Evolutionary conservation across 352 stramenopile genomes (phyloP).

Genomic region (Phytopythium oedochilum): DNA sequence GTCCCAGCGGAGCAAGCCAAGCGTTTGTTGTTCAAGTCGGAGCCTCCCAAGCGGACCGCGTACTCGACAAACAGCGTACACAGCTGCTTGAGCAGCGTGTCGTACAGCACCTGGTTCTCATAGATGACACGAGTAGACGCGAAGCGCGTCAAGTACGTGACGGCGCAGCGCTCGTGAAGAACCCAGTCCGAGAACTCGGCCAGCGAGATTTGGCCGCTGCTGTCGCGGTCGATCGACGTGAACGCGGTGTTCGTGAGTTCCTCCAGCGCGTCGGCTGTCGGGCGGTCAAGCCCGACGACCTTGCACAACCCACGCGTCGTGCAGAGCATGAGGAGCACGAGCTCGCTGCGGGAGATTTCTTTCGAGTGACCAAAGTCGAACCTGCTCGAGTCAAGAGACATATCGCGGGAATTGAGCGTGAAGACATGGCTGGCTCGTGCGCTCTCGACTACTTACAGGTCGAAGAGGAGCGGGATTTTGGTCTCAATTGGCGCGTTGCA

Average conservation of each 20-base stretch:
- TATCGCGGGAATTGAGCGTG: too few species aligned
- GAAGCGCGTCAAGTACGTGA: constrained; percentile 58
- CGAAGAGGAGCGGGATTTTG: constrained; percentile 69
- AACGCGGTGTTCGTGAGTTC: constrained; percentile 46
- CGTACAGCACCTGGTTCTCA: constrained; percentile 63
- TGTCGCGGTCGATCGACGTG: constrained; percentile 45
- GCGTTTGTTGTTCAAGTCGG: background rate
- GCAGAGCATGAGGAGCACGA: constrained; percentile 71
- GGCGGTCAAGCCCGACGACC: constrained; percentile 49
- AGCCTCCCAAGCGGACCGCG: constrained; percentile 6
- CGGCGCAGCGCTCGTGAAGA: constrained; percentile 35
- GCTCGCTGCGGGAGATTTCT: constrained; percentile 56
- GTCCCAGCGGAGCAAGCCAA: constrained; percentile 32
- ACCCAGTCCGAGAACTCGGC: constrained; percentile 57
- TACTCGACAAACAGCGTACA: constrained; percentile 46
- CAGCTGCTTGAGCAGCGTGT: constrained; percentile 48
- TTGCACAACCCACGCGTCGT: constrained; percentile 71
- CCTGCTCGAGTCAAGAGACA: too few species aligned
- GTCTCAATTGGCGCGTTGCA: constrained; percentile 54
- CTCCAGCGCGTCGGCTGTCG: constrained; percentile 46
- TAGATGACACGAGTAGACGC: constrained; percentile 59
- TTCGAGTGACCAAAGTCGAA: constrained; percentile 80
- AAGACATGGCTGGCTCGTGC: too few species aligned
- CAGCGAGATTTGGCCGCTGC: constrained; percentile 54
- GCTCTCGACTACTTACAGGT: constrained; percentile 40